A percentile compares a stretch with the other conserved stretches of the same genome.
Evolutionary conservation across 352 stramenopile species (phyloP).

Genomic region (Chloridella minuta): DNA sequence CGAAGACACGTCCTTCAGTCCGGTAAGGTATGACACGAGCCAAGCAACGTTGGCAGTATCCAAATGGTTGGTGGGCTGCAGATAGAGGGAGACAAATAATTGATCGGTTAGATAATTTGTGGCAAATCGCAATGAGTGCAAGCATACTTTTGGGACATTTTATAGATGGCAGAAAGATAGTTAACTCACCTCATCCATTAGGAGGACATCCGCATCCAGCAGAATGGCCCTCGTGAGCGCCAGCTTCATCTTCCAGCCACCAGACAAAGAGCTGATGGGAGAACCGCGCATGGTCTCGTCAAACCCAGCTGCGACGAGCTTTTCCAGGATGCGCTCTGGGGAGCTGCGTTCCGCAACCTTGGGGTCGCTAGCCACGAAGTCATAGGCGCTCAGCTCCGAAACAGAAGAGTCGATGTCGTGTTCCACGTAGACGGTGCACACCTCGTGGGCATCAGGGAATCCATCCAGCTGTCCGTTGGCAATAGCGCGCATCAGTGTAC

Average conservation of each 20-base stretch:
- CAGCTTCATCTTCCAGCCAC: constrained; percentile 86
- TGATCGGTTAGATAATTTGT: too few relatives aligned
- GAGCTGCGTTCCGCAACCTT: not conserved
- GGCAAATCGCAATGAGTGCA: too few relatives aligned
- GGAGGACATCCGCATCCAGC: constrained; percentile 66
- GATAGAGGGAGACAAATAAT: too few relatives aligned
- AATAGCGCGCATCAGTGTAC: constrained; percentile 64
- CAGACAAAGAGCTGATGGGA: constrained; percentile 55
- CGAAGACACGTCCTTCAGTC: constrained; percentile 56
- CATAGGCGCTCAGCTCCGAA: constrained; percentile 40
- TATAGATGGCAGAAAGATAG: too few relatives aligned
- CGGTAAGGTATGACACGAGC: constrained; percentile 79
- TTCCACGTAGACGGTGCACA: constrained; percentile 79
- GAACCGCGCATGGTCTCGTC: constrained; percentile 55
- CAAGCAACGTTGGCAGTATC: constrained; percentile 81
- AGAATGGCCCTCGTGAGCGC: constrained; percentile 36
- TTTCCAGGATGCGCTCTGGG: constrained; percentile 34
- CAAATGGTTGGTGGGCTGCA: constrained; percentile 66
- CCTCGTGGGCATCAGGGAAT: constrained; percentile 35
- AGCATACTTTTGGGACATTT: too few relatives aligned
- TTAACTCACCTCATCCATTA: constrained; percentile 72
- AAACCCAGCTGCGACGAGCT: constrained; percentile 54
- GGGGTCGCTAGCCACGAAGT: constrained; percentile 46
- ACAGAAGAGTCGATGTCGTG: constrained; percentile 57
- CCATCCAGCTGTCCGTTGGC: constrained; percentile 60